These are phyloP conservation scores for Colletotrichum lindemuthianum DNA, from an alignment of 2,329 filamentous ascomycete species.

Conservation along the genomic window DNA sequence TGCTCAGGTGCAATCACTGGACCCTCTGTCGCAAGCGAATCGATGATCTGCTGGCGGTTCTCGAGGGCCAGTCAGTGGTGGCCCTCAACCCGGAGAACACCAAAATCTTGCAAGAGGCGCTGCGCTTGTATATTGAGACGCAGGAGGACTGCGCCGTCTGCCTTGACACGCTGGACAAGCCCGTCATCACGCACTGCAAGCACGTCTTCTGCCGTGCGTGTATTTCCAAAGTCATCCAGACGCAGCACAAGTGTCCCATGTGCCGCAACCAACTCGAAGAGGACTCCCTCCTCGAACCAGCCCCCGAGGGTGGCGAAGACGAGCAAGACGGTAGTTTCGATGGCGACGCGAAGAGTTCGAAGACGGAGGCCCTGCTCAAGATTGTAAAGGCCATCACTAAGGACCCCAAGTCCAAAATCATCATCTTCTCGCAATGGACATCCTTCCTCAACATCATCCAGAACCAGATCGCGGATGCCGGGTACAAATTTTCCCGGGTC, in stretches of 20 bases:
- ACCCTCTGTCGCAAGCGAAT: conserved; percentile 80
- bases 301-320: conserved; percentile 59
- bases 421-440: conserved; percentile 83
- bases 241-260: conserved; percentile 85
- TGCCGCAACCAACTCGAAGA: conserved; percentile 77
- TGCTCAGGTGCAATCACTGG: conserved; percentile 82
- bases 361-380: conserved; percentile 81
- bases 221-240: conserved; percentile 77
- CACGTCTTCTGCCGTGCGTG: conserved; percentile 82
- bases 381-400: conserved; percentile 77
- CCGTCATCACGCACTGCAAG: conserved; percentile 86
- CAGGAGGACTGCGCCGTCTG: conserved; percentile 88
- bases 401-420: conserved; percentile 72
- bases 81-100: conserved; percentile 77
- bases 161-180: conserved; percentile 74
- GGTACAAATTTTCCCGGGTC: conserved; percentile 75
- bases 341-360: conserved; percentile 76
- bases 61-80: conserved; percentile 75
- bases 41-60: conserved; percentile 74
- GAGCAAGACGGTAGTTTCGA: conserved; percentile 64
- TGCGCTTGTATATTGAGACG: conserved; percentile 80
- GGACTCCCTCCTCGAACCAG: conserved; percentile 71
- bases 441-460: conserved; percentile 79
- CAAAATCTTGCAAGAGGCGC: conserved; percentile 76
- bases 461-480: conserved; percentile 68